Conservation (phyloP, 306 rosid genomes). For the Argentina anserina region DNA sequence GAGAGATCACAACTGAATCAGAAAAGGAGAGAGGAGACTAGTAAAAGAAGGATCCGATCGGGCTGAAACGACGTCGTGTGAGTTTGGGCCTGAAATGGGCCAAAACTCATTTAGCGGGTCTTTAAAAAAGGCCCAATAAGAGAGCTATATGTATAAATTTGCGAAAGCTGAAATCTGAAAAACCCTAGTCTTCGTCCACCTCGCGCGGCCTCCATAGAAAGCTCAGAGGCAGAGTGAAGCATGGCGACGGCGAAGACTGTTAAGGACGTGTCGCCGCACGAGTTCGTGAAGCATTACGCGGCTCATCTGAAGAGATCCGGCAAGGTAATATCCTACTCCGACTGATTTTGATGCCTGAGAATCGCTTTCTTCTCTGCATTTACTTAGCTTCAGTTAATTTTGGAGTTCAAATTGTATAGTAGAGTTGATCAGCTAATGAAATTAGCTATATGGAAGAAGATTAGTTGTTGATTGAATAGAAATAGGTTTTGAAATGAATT, state of each 20-base stretch:
- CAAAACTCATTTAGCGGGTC: neutral
- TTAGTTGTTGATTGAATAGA: neutral
- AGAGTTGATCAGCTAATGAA: too few relatives aligned
- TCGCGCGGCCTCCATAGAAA: conserved; percentile 16
- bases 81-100: neutral
- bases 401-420: too few relatives aligned
- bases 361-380: neutral
- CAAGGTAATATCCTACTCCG: conserved; percentile 24
- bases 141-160: conserved; percentile 4
- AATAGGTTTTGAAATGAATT: neutral
- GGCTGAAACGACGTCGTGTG: neutral
- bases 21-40: too few relatives aligned
- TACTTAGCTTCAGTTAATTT: too few relatives aligned
- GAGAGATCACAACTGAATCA: neutral
- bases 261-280: conserved; percentile 54
- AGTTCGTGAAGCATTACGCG: conserved; percentile 51
- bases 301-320: conserved; percentile 57
- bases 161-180: neutral
- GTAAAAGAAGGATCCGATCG: neutral
- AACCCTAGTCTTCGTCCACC: conserved; percentile 21
- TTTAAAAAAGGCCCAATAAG: neutral
- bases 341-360: neutral
- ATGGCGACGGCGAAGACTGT: conserved; percentile 54
- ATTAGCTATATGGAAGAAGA: too few relatives aligned
- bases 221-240: neutral